Evolutionary conservation across 352 stramenopile genomes (phyloP).

Genomic region (Globisporangium spiculum): DNA sequence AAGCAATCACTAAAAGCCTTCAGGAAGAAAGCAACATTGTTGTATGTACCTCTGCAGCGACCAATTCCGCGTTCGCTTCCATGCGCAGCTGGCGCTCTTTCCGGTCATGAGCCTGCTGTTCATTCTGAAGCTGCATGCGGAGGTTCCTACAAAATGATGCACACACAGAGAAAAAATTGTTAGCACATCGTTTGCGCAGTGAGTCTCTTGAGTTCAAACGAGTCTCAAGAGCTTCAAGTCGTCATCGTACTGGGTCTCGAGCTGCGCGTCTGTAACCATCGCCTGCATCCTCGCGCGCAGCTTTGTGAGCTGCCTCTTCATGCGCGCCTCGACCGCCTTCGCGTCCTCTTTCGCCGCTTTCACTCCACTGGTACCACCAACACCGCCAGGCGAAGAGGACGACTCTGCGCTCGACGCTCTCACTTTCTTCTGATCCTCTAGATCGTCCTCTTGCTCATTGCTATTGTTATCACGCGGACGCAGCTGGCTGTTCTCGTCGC

Average conservation of each 20-base stretch:
- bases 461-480: neutral
- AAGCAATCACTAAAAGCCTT: no score
- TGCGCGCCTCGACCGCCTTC: slow-evolving; percentile 22
- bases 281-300: slow-evolving; percentile 53
- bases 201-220: no score
- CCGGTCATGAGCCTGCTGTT: slow-evolving; percentile 30
- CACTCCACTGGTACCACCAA: neutral
- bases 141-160: slow-evolving; percentile 30
- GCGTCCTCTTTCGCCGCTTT: slow-evolving; percentile 22
- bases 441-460: neutral
- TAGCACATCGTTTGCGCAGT: no score
- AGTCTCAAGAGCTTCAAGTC: neutral
- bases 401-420: slow-evolving; percentile 11
- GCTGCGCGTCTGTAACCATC: slow-evolving; percentile 44
- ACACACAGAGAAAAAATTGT: neutral
- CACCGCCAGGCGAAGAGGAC: neutral
- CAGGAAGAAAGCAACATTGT: neutral
- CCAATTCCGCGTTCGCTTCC: slow-evolving; percentile 42
- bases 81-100: slow-evolving; percentile 51
- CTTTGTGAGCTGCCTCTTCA: slow-evolving; percentile 42
- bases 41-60: slow-evolving; percentile 29
- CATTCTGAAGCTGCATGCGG: slow-evolving; percentile 38
- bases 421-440: neutral
- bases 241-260: slow-evolving; percentile 36
- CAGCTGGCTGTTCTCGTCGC: slow-evolving; percentile 4